Conservation (phyloP, 1,139 yeast species). For the Suhomyces ambrosiae region DNA sequence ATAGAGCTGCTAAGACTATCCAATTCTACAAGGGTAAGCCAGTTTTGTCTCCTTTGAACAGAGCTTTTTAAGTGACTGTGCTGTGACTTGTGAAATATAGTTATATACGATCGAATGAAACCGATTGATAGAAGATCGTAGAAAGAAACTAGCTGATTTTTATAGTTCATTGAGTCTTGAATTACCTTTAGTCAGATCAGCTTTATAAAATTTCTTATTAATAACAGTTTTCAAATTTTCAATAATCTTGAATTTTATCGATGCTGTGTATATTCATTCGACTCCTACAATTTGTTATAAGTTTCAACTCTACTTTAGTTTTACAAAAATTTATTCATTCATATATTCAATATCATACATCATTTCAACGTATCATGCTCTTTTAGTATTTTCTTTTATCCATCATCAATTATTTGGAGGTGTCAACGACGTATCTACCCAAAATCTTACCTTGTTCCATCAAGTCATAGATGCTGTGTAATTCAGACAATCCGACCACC, state of each 20-base stretch:
- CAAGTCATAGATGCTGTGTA: constrained; percentile 61
- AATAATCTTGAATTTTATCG: too few species aligned
- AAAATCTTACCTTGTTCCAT: constrained; percentile 73
- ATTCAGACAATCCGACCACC: constrained; percentile 66
- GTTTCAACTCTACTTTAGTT: neutral
- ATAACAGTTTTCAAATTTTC: too few species aligned
- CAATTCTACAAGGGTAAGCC: constrained; percentile 80
- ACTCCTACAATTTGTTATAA: too few species aligned
- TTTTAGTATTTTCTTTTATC: neutral
- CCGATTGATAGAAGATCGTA: neutral
- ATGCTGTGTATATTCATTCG: too few species aligned
- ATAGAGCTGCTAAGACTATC: constrained; percentile 79
- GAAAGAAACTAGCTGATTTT: neutral
- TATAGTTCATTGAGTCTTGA: too few species aligned
- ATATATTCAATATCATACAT: neutral
- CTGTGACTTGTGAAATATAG: neutral
- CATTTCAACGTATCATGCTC: neutral
- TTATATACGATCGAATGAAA: neutral
- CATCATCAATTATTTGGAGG: constrained; percentile 45
- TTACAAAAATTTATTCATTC: neutral
- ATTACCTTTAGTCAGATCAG: too few species aligned
- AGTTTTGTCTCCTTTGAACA: constrained; percentile 74
- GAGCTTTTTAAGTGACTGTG: constrained; percentile 57
- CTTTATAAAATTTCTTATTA: too few species aligned
- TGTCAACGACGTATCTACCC: constrained; percentile 80